Conservation (phyloP, 306 rosid species). For the Prunus armeniaca region DNA sequence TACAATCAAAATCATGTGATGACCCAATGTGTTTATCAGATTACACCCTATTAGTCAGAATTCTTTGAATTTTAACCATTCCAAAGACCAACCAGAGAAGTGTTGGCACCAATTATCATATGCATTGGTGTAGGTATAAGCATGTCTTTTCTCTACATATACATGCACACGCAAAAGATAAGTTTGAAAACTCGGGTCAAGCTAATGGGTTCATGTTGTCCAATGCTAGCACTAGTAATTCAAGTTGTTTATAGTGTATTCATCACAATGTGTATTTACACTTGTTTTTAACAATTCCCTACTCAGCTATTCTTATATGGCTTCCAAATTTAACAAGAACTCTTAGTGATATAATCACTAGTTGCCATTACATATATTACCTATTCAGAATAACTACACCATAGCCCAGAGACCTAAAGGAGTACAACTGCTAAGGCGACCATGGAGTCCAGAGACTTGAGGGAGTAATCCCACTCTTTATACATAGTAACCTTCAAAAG, state of each 20-base stretch:
- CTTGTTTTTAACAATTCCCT: background rate
- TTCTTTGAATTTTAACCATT: conserved; percentile 2
- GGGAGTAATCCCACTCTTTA: background rate
- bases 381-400: background rate
- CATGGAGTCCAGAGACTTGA: background rate
- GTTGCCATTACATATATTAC: background rate
- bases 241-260: background rate
- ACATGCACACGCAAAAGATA: background rate
- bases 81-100: background rate
- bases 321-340: background rate
- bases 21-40: background rate
- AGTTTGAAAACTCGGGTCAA: background rate
- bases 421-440: too few relatives aligned
- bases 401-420: background rate
- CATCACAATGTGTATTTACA: background rate
- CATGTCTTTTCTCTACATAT: background rate
- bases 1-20: background rate
- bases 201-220: background rate
- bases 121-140: background rate
- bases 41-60: background rate
- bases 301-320: background rate
- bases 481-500: background rate
- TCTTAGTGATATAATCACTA: background rate
- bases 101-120: background rate
- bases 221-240: background rate